Base-by-base conservation (phyloP, 805 yeast genomes). In the Lipomyces spencermartinsiae region DNA sequence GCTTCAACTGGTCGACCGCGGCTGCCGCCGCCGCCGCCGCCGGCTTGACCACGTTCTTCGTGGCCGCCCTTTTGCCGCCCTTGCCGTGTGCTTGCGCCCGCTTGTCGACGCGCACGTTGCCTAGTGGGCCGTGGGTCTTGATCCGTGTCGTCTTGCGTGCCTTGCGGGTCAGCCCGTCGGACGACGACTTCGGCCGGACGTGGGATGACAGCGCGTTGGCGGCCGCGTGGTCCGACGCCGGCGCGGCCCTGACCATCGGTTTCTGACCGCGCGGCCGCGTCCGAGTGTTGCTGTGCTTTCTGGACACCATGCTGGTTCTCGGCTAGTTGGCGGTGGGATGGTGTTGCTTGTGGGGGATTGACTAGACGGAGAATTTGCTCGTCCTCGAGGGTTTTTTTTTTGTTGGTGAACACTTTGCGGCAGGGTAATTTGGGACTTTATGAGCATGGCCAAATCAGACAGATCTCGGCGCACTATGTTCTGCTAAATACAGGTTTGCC, bases 1-100 rank as follows among this genome's bases (percentile, higher is more conserved):
- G 83, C 33, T 84, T 61, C 61, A 66, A n/a, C 43, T 51, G n/a
- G n/a, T n/a, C 65, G 31, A 22, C 60, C 16, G 43, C 59, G 10
- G 57, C 35, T 16, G 33, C 43, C 70, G 68, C 70, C 66, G 74
- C 68, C 56, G 64, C 64, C 51, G 61, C 55, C 49, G 65, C 61
- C 51, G 51, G 39, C 61, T 43, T 46, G 7, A 65, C 61, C 1
- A 62, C 59, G 25, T 59, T 46, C 34, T 67, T 70, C 68, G 64
- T 67, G 57, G 64, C 63, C 16, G 43, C 33, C 9, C 56, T 59
- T 56, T 19, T 63, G 19, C n/a, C n/a, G n/a, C n/a, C n/a, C n/a
- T n/a, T n/a, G n/a, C n/a, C n/a, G n/a, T n/a, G 43, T 29, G 31
- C 34, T 8, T 10, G n/a, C 5, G 61, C 53, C 43, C n/a, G 10